Conservation (phyloP, 805 yeast species). For the Candida pseudoglaebosa region DNA sequence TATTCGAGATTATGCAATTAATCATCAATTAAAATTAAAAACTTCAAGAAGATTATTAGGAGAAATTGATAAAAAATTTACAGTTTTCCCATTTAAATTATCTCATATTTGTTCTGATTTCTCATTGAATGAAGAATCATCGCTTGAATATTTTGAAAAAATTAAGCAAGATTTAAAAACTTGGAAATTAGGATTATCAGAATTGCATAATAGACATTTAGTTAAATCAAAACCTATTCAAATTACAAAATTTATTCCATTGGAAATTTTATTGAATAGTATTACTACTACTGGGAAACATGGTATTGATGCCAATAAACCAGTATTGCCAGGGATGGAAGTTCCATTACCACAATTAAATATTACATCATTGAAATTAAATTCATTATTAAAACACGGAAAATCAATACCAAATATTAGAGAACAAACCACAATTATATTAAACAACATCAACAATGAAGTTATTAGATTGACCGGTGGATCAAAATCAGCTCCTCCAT, state of each 20-base stretch:
- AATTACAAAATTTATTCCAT: slow-evolving; percentile 69
- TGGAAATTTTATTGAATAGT: slow-evolving; percentile 56
- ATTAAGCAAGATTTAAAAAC: slow-evolving; percentile 55
- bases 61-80: slow-evolving; percentile 64
- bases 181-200: slow-evolving; percentile 72
- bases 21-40: slow-evolving; percentile 70
- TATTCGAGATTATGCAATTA: slow-evolving; percentile 83
- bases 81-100: slow-evolving; percentile 91
- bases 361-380: slow-evolving; percentile 63
- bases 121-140: slow-evolving; percentile 46
- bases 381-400: slow-evolving; percentile 46
- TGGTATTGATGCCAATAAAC: slow-evolving; percentile 65
- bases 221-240: slow-evolving; percentile 71
- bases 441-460: slow-evolving; percentile 44
- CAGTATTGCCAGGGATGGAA: slow-evolving; percentile 69
- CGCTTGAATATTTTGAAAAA: slow-evolving; percentile 37
- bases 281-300: slow-evolving; percentile 64
- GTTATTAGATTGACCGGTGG: slow-evolving; percentile 83
- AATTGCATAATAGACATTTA: slow-evolving; percentile 74
- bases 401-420: slow-evolving; percentile 50
- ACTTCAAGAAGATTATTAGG: slow-evolving; percentile 68
- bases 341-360: slow-evolving; percentile 73
- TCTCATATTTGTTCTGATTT: slow-evolving; percentile 61
- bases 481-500: slow-evolving; percentile 58
- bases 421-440: slow-evolving; percentile 67